These are phyloP conservation scores for Morella rubra DNA, from an alignment of 306 rosid species.

Conservation along the genomic window DNA sequence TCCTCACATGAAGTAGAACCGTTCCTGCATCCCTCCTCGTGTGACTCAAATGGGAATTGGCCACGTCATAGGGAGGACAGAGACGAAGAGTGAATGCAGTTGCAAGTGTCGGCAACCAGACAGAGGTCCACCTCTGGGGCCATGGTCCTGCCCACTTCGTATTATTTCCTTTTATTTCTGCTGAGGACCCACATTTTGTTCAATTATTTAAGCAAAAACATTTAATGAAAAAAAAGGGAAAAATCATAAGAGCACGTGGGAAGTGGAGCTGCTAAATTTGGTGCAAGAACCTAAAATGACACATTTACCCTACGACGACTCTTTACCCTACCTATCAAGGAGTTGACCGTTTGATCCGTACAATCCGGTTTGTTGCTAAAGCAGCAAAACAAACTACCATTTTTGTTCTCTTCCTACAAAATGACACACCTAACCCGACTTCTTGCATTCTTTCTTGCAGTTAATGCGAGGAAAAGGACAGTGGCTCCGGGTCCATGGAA, in stretches of 20 bases:
- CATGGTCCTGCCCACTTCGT: constrained; percentile 24
- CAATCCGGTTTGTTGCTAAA: constrained; percentile 5
- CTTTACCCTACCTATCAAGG: not conserved
- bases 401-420: not conserved
- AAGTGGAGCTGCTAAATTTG: constrained; percentile 17
- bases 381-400: not conserved
- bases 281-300: constrained; percentile 3
- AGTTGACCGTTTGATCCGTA: constrained; percentile 24
- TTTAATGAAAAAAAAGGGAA: not conserved
- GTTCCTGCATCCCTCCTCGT: constrained; percentile 6
- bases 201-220: not conserved
- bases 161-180: not conserved
- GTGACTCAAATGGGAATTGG: constrained; percentile 37
- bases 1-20: not conserved
- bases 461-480: not conserved
- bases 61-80: constrained; percentile 41
- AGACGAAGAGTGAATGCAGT: not conserved
- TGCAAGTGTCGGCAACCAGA: constrained; percentile 64
- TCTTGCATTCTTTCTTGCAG: constrained; percentile 11
- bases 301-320: not conserved
- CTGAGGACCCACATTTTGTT: not conserved
- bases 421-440: constrained; percentile 37
- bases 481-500: constrained; percentile 2
- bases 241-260: constrained; percentile 54
- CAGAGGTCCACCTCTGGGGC: constrained; percentile 33